Evolutionary conservation across 257 asterid species (phyloP), one percentile per base, ranked within the genome.

Genomic region (Solanum ossicruentum): DNA sequence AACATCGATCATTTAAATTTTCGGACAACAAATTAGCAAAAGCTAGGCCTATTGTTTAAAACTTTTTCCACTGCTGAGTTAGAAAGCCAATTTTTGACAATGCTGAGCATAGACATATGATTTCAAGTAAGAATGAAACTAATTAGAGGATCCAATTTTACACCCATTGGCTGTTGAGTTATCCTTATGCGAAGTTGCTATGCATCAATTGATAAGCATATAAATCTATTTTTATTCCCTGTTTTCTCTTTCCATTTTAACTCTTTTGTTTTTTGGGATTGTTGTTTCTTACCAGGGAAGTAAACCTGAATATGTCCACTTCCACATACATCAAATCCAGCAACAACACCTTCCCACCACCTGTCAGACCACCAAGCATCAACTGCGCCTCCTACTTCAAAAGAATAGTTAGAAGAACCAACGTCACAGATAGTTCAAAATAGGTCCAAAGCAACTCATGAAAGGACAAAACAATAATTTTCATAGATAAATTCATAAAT

Each of bases 271-370:
- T 54, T 56, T 56, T 1, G 21, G 9, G 61, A 56, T 10, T 17
- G 11, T 56, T 17, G 17, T 56, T 17, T 56, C 61, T 56, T 56
- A 56, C 21, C 10, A 7, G 61, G 10, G 61, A 17, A 56, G 61
- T 56, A 56, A 56, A 56, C 61, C 5, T 17, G 21, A 56, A 56
- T n/a, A 9, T 2, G 5, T 7, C 21, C 2, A 4, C 61, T 56
- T 56, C 61, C 21, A 56, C 21, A 56, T n/a, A 56, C 61, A 17
- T 9, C 21, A 56, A 56, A 56, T 56, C 61, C 21, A 56, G 5
- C 2, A 7, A 56, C 86, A 28, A 94, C 89, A 32, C 93, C 94
- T 90, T 94, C 97, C 96, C 96, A 93, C 98, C 98, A 93, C 66
- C 95, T 96, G 67, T 88, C 85, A 17, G 88, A 61, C 98, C 91